Conservation (phyloP, 2,329 filamentous ascomycete species). For the Aspergillus sp. region DNA sequence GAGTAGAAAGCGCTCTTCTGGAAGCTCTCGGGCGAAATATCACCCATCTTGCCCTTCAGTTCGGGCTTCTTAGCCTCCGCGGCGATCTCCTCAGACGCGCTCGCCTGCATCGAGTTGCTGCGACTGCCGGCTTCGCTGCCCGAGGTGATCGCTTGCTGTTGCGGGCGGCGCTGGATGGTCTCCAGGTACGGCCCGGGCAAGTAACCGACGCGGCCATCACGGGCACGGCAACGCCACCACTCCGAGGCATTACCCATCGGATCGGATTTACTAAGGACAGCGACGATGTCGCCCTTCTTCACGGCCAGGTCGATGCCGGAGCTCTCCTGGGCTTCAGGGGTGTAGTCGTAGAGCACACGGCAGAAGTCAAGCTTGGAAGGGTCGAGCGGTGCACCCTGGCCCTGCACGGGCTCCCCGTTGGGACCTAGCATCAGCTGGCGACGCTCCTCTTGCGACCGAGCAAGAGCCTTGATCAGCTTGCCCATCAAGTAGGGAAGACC, state of each 20-base stretch:
- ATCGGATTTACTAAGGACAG: constrained; percentile 88
- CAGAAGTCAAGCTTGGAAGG: constrained; percentile 95
- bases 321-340: constrained; percentile 66
- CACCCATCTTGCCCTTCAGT: constrained; percentile 61
- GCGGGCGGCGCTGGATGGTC: constrained; percentile 61
- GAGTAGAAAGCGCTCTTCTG: constrained; percentile 71
- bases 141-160: constrained; percentile 47
- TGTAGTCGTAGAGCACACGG: constrained; percentile 90
- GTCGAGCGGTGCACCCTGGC: constrained; percentile 61
- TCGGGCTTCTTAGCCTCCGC: constrained; percentile 46
- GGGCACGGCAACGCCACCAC: constrained; percentile 93
- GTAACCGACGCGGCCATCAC: constrained; percentile 89
- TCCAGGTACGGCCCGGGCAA: constrained; percentile 89
- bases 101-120: constrained; percentile 56
- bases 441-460: constrained; percentile 76
- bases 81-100: constrained; percentile 22
- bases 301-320: constrained; percentile 84
- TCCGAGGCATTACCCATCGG: constrained; percentile 89
- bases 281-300: constrained; percentile 93
- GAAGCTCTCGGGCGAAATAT: constrained; percentile 69
- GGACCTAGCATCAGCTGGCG: constrained; percentile 56
- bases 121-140: constrained; percentile 48
- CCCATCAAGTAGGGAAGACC: constrained; percentile 96
- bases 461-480: constrained; percentile 86
- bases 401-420: constrained; percentile 44